These are phyloP conservation scores for Cucumis cinereus DNA, from an alignment of 306 rosid genomes.

Conservation along the genomic window DNA sequence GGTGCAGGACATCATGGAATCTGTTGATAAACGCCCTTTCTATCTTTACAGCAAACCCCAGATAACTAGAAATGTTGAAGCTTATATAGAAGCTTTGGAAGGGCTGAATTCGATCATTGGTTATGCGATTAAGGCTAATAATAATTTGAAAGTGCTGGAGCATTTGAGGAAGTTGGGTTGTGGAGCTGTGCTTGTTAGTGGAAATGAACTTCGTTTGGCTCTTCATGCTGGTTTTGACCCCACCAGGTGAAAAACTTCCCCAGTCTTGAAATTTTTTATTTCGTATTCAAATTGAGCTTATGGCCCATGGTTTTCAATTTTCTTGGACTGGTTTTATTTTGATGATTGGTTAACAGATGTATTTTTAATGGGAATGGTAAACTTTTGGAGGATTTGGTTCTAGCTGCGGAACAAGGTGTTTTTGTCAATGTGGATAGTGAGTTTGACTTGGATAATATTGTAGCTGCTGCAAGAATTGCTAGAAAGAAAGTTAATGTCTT, in stretches of 20 bases:
- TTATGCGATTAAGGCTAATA: slow-evolving; percentile 88
- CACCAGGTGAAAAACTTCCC: slow-evolving; percentile 36
- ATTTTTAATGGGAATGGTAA: slow-evolving; percentile 90
- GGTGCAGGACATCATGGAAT: slow-evolving; percentile 78
- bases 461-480: slow-evolving; percentile 61
- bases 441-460: slow-evolving; percentile 82
- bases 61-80: slow-evolving; percentile 71
- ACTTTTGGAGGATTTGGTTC: slow-evolving; percentile 75
- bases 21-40: slow-evolving; percentile 80
- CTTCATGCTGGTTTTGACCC: slow-evolving; percentile 84
- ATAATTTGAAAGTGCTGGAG: slow-evolving; percentile 76
- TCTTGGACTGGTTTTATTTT: not conserved
- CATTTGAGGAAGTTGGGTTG: slow-evolving; percentile 79
- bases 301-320: not conserved
- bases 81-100: slow-evolving; percentile 66
- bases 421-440: slow-evolving; percentile 87
- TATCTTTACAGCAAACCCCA: slow-evolving; percentile 85
- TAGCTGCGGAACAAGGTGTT: slow-evolving; percentile 75
- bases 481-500: slow-evolving; percentile 67
- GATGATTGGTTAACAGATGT: slow-evolving; percentile 39
- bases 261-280: not conserved
- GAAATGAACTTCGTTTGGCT: slow-evolving; percentile 75
- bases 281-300: not conserved
- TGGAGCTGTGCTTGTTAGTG: slow-evolving; percentile 97
- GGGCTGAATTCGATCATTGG: slow-evolving; percentile 68